These are phyloP conservation scores for Cladosporium sp. DNA, from an alignment of 2,329 filamentous ascomycete genomes.

Conservation along the genomic window DNA sequence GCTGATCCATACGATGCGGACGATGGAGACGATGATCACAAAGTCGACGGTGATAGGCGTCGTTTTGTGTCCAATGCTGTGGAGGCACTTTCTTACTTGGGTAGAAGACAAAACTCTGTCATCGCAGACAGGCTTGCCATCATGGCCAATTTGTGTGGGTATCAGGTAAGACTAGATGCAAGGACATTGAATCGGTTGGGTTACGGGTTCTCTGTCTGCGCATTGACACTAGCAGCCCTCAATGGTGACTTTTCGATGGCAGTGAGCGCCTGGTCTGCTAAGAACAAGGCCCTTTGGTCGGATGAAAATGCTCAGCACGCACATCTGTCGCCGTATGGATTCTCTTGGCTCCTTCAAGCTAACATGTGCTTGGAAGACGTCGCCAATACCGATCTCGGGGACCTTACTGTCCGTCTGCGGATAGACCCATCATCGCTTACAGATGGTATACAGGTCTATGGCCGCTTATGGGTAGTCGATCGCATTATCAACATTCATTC, in stretches of 20 bases:
- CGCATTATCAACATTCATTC: no score
- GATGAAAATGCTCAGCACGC: not conserved
- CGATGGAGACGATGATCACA: not conserved
- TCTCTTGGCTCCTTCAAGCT: not conserved
- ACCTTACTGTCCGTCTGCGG: no score
- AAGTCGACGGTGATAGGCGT: not conserved
- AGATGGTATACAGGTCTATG: no score
- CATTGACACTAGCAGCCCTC: conserved; percentile 10
- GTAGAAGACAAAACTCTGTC: conserved; percentile 6
- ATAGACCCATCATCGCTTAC: no score
- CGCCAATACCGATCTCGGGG: no score
- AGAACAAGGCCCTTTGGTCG: not conserved
- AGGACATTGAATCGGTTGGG: conserved; percentile 10
- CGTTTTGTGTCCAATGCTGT: conserved; percentile 13
- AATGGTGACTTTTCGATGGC: conserved; percentile 14
- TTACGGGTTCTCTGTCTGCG: conserved; percentile 8
- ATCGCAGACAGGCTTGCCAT: conserved; percentile 17
- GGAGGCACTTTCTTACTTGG: conserved; percentile 14
- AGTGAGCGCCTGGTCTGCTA: not conserved
- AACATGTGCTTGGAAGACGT: not conserved
- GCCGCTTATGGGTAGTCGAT: no score
- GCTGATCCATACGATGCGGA: not conserved
- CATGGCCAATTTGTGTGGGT: conserved; percentile 18
- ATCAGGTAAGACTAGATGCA: conserved; percentile 13
- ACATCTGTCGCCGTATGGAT: not conserved